phyloP scores from a whole-genome alignment of 768 basidiomycete species.

The Phylloporus sp. region DNA sequence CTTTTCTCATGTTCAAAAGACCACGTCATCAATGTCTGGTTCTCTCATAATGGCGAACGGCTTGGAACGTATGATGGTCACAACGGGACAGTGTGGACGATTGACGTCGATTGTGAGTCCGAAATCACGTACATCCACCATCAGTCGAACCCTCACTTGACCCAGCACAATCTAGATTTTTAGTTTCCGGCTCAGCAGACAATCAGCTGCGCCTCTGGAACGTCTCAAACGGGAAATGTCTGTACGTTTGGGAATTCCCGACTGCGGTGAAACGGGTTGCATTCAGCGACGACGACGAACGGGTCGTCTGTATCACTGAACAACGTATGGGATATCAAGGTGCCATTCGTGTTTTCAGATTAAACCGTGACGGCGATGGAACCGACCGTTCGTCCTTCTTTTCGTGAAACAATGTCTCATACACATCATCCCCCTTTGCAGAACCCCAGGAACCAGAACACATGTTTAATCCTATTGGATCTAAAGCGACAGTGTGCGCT shows the following conservation, averaged over 20 bases:
- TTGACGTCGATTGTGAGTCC: conserved; percentile 88
- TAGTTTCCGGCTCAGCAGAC: conserved; percentile 92
- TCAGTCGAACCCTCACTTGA: background rate
- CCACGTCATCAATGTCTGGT: conserved; percentile 93
- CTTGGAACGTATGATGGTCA: conserved; percentile 95
- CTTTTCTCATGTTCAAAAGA: conserved; percentile 97
- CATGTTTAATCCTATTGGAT: conserved; percentile 85
- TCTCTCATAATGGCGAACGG: conserved; percentile 93
- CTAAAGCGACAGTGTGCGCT: conserved; percentile 95
- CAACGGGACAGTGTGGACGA: conserved; percentile 96
- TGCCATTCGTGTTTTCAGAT: conserved; percentile 83
- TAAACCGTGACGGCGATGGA: conserved; percentile 80
- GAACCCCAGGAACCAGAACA: conserved; percentile 71
- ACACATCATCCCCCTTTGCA: conserved; percentile 27
- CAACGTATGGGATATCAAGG: conserved; percentile 93
- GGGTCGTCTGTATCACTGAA: conserved; percentile 91
- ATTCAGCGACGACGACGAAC: conserved; percentile 80
- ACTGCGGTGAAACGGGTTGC: conserved; percentile 96
- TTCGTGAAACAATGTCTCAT: background rate
- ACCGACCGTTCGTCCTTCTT: conserved; percentile 59
- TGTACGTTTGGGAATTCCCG: conserved; percentile 96
- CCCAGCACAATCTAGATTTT: conserved; percentile 73
- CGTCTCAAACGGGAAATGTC: conserved; percentile 83
- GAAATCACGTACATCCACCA: background rate
- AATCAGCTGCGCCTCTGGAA: conserved; percentile 90